Evolutionary conservation across 257 asterid species (phyloP).

Genomic region (Gentiana dahurica): DNA sequence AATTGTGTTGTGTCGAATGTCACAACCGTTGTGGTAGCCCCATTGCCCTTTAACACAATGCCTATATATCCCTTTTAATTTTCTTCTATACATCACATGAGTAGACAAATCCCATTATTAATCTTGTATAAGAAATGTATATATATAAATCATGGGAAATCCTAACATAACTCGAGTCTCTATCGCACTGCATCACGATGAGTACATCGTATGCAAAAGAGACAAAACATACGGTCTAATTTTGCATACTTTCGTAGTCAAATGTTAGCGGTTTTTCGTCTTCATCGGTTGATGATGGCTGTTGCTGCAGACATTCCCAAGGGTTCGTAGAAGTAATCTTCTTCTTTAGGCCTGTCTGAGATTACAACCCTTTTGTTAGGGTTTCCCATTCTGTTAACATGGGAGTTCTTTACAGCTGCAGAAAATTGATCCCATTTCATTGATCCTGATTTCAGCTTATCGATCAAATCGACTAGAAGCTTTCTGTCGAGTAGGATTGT

Average conservation of each 20-base stretch:
- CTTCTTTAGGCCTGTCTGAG: slow-evolving; percentile 93
- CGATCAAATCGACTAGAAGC: slow-evolving; percentile 61
- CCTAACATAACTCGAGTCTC: background rate
- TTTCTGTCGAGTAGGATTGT: slow-evolving; percentile 71
- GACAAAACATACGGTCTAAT: no score
- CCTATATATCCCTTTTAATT: no score
- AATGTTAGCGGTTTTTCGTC: slow-evolving; percentile 25
- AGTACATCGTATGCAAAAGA: no score
- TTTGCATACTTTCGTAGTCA: slow-evolving; percentile 4
- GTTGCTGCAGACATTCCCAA: slow-evolving; percentile 65
- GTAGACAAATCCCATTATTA: no score
- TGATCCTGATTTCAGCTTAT: slow-evolving; percentile 44
- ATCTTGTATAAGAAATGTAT: no score
- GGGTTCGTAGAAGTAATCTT: slow-evolving; percentile 94
- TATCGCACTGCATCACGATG: no score
- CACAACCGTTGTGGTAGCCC: no score
- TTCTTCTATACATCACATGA: no score
- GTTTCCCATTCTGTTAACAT: slow-evolving; percentile 77
- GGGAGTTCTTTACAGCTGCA: slow-evolving; percentile 55
- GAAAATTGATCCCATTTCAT: slow-evolving; percentile 89
- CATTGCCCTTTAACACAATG: no score
- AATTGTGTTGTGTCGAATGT: no score
- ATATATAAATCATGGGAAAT: no score
- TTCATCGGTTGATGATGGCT: slow-evolving; percentile 36
- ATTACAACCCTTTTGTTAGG: slow-evolving; percentile 58